Evolutionary conservation across 148 eudicot genomes (phyloP).

Genomic region (Gaultheria prostrata): DNA sequence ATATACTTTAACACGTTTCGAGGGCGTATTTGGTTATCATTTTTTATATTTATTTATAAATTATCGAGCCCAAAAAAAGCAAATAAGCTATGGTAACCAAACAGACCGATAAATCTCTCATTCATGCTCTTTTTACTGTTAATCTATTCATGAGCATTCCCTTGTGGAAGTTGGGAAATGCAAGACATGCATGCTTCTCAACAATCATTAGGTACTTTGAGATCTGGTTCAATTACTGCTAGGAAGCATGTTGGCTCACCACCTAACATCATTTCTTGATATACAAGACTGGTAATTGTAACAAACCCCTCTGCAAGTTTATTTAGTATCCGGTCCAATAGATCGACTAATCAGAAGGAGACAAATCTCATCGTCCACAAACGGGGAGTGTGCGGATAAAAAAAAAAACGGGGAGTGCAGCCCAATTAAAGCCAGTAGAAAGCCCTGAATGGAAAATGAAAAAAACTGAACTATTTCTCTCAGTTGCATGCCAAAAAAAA

Average conservation of each 20-base stretch:
- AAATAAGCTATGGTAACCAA: not conserved
- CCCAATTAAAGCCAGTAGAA: not conserved
- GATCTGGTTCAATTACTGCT: not conserved
- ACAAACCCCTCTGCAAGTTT: too few species aligned
- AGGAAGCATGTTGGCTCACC: not conserved
- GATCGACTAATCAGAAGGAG: not conserved
- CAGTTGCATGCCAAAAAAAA: too few species aligned
- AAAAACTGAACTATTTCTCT: too few species aligned
- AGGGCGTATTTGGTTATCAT: not conserved
- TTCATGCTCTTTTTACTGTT: slow-evolving; percentile 9
- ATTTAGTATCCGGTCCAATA: not conserved
- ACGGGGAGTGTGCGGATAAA: too few species aligned
- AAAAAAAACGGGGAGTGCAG: not conserved
- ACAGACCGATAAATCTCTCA: not conserved
- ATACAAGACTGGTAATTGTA: not conserved
- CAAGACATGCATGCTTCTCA: slow-evolving; percentile 20
- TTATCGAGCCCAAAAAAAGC: too few species aligned
- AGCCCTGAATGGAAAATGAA: not conserved
- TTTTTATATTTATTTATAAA: not conserved
- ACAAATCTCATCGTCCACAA: not conserved
- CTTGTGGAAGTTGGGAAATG: slow-evolving; percentile 23
- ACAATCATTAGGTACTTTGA: not conserved
- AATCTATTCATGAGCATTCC: not conserved
- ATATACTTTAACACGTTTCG: not conserved
- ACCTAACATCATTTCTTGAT: not conserved